These are phyloP conservation scores for Scleromitrula shiraiana DNA, from an alignment of 2,329 filamentous ascomycete genomes.

Conservation along the genomic window DNA sequence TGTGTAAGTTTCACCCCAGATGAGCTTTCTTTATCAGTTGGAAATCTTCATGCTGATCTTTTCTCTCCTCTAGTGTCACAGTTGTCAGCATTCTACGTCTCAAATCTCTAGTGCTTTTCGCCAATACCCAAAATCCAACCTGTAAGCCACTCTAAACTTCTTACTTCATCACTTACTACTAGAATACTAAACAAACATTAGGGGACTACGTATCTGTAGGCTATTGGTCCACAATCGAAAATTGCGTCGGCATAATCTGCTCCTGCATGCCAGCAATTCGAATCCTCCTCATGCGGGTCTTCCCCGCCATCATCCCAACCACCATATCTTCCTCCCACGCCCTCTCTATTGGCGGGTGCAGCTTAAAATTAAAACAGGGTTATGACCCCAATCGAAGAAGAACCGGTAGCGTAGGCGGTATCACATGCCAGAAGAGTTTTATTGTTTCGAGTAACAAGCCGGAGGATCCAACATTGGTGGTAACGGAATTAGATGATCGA, in stretches of 20 bases:
- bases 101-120: neutral
- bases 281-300: neutral
- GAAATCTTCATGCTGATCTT: neutral
- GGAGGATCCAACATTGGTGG: no score
- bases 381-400: neutral
- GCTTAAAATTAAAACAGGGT: neutral
- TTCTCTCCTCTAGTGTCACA: neutral
- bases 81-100: constrained; percentile 1
- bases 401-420: neutral
- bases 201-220: constrained; percentile 15
- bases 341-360: no score
- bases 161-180: neutral
- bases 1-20: constrained; percentile 28
- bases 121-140: constrained; percentile 6
- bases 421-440: neutral
- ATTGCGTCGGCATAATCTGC: constrained; percentile 18
- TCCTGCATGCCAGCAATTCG: constrained; percentile 16
- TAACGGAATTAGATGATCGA: no score
- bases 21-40: neutral
- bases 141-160: neutral
- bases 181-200: neutral
- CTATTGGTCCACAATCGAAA: constrained; percentile 21
- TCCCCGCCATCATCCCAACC: neutral
- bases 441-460: neutral
- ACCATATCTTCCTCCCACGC: neutral